Evolutionary conservation across 2,329 filamentous ascomycete genomes (phyloP), one percentile per base, ranked within the genome.

Genomic region (Shiraia sp.): DNA sequence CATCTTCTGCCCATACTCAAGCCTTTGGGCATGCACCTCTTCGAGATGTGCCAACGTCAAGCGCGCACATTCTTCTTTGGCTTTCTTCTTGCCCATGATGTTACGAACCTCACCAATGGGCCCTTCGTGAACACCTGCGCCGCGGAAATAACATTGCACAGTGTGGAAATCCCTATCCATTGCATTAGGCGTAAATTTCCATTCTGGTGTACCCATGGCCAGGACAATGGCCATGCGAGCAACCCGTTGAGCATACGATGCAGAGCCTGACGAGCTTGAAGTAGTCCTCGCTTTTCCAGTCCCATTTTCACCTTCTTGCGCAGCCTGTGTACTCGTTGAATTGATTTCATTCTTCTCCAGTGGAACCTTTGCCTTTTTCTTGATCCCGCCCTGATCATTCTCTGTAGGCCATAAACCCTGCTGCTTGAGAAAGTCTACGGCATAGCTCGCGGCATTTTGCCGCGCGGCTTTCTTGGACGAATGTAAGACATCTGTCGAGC

Each of bases 1-100:
- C 36, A 62, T 32, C 42, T 14, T 39, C 46, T 27, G 25, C 19
- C 44, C 59, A 26, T 37, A 49, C 29, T 24, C 48, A 38, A 53
- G n/a, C 42, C 66, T 33, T 43, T 44, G 16, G 34, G 47, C 51
- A 46, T 27, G 49, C 25, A 76, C 64, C 12, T 58, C 60, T 36
- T 62, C 56, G 31, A 79, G 50, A 31, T 75, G 64, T 17, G 38
- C 51, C 22, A 74, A 40, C 8, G 76, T 68, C 24, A 61, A 40
- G 42, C 65, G 57, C n/a, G 76, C 76, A 57, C 75, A 72, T 46
- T 71, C 69, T 43, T 79, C 73, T 56, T 73, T 77, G 0, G 75
- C 75, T 33, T 65, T 73, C 59, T 76, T 77, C 65, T 72, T 74
- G 2, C 77, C 77, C 46, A 62, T 73, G 0, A 79, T 59, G 39